Conservation (phyloP, 169 alveolate genomes). For the Plasmodium malariae region DNA sequence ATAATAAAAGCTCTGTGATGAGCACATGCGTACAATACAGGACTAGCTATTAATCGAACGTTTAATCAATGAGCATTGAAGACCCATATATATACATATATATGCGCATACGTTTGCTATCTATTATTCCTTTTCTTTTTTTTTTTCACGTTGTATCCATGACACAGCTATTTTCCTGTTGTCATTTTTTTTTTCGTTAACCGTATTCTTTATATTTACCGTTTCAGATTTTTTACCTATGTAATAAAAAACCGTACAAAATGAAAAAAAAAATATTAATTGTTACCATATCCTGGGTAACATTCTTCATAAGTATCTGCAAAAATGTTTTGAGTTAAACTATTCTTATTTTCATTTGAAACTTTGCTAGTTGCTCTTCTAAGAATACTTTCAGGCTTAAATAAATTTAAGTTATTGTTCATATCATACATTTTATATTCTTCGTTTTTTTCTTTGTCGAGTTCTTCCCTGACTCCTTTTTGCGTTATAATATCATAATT, state of each 20-base stretch:
- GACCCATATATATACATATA: background rate
- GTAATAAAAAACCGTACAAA: too few species aligned
- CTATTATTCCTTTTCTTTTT: background rate
- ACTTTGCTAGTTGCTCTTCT: slow-evolving; percentile 9
- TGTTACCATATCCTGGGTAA: slow-evolving; percentile 41
- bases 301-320: slow-evolving; percentile 75
- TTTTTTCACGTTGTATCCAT: background rate
- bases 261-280: background rate
- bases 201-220: background rate
- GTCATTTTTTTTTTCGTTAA: background rate
- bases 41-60: too few species aligned
- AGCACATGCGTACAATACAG: too few species aligned
- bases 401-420: slow-evolving; percentile 7
- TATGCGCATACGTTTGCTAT: background rate
- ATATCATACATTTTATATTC: background rate
- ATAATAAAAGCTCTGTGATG: too few species aligned
- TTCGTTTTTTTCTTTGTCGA: background rate
- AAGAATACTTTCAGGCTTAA: slow-evolving; percentile 5
- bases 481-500: too few species aligned
- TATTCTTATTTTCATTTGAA: slow-evolving; percentile 27
- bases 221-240: background rate
- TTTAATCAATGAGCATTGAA: too few species aligned
- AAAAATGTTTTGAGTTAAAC: slow-evolving; percentile 43
- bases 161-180: background rate
- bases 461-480: background rate